Evolutionary conservation across 176 grass and related monocot genomes (phyloP).

Genomic region (Musa troglodytarum): DNA sequence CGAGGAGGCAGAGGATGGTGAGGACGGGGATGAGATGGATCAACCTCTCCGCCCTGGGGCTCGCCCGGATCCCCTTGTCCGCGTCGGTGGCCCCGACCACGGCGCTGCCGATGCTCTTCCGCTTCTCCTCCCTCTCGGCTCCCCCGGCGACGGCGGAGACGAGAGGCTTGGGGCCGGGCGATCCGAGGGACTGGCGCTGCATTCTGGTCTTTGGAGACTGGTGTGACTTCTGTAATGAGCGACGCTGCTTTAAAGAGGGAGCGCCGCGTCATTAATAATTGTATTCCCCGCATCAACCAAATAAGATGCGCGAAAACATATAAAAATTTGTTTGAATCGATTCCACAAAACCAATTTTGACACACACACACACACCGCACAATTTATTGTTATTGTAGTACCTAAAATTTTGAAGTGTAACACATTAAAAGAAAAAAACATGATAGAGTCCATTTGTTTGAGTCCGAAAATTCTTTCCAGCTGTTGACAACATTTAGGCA

Average conservation of each 20-base stretch:
- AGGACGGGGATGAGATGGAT: constrained; percentile 83
- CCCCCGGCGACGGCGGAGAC: constrained; percentile 7
- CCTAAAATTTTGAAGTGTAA: too few relatives aligned
- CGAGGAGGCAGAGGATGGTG: constrained; percentile 69
- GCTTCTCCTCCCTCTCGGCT: background rate
- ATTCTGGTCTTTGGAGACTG: constrained; percentile 17
- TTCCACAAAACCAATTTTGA: too few relatives aligned
- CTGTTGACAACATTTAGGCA: too few relatives aligned
- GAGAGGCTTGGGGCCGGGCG: constrained; percentile 26
- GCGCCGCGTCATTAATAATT: background rate
- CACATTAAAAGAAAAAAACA: too few relatives aligned
- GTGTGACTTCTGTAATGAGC: background rate
- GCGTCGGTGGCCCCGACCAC: background rate
- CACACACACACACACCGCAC: too few relatives aligned
- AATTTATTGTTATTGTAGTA: too few relatives aligned
- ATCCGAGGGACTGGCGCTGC: constrained; percentile 81
- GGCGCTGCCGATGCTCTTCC: background rate
- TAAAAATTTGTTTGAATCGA: too few relatives aligned
- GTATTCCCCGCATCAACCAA: too few relatives aligned
- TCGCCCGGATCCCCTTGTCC: constrained; percentile 32
- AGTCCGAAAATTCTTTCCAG: too few relatives aligned
- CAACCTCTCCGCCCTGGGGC: constrained; percentile 31
- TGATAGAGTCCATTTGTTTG: too few relatives aligned
- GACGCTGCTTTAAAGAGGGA: background rate
- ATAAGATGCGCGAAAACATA: too few relatives aligned